Evolutionary conservation across 495 filamentous ascomycete species (phyloP), one percentile per base, ranked within the genome.

Genomic region (Penicillium waksmanii): DNA sequence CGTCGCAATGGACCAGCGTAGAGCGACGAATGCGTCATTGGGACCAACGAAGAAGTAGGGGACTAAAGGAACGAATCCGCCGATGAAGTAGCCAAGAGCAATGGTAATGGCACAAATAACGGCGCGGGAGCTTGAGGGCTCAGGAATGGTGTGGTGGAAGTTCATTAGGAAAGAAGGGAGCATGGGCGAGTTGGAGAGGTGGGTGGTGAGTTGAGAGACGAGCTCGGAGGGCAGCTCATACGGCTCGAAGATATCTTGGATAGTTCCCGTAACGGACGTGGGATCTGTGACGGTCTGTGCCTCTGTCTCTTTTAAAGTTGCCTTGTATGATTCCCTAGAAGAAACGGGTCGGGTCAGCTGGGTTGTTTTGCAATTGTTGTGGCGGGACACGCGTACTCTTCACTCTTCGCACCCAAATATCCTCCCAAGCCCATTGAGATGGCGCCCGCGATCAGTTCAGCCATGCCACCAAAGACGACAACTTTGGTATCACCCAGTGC

Each of bases 21-120:
- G 70, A 19, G 87, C 90, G 15, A 79, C 49, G 51, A 80, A 77
- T 2, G 89, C 85, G n/a, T 83, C 71, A 3, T 72, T 34, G 11
- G 73, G 72, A 0, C 77, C 75, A 35, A 91, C 85, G 58, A 88
- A 89, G 65, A 93, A 87, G 68, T 93, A 93, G 4, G 89, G 90
- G n/a, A 91, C 66, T 8, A 93, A 71, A 11, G 89, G 89, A 0
- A 92, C 73, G 23, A 89, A 80, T 2, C 90, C 90, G 25, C 89
- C 90, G 51, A 92, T 69, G 60, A 92, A 84, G 70, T 93, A 93
- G 8, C 87, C 88, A 7, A 87, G 59, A 0, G 88, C 85, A 51
- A 93, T 87, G 0, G 86, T 88, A 13, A 85, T 59, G 51, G 83
- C 81, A 59, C 85, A 88, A n/a, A 81, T 83, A 23, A 83, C 73